phyloP scores from a whole-genome alignment of 257 asterid species.

The Scutellaria barbata region DNA sequence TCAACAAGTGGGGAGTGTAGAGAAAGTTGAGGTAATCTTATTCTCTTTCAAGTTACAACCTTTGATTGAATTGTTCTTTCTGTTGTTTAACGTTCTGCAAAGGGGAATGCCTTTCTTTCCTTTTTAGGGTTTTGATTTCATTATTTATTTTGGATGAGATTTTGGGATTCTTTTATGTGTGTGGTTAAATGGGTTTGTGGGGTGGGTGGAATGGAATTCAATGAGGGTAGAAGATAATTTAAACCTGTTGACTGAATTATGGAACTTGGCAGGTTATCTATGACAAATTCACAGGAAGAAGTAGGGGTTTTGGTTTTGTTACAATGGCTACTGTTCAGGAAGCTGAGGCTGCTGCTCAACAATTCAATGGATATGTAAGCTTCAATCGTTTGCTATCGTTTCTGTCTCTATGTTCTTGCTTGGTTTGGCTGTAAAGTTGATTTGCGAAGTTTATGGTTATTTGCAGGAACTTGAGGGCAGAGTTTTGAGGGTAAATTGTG shows the following conservation, averaged over 20 bases:
- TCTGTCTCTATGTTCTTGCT: background rate
- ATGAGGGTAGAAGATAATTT: background rate
- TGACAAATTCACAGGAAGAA: conserved; percentile 84
- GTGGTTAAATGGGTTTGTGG: no score
- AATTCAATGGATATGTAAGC: conserved; percentile 87
- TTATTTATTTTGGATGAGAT: background rate
- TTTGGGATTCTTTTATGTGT: background rate
- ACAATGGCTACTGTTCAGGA: conserved; percentile 76
- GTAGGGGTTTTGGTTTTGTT: conserved; percentile 94
- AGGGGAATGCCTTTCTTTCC: background rate
- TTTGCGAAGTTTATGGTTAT: conserved; percentile 7
- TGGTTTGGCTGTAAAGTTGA: background rate
- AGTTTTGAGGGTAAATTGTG: conserved; percentile 73
- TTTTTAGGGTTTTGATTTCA: background rate
- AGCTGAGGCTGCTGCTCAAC: conserved; percentile 74
- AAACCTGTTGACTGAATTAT: conserved; percentile 2
- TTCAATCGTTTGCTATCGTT: background rate
- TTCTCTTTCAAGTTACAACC: background rate
- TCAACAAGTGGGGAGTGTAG: conserved; percentile 72
- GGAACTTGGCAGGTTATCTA: conserved; percentile 75
- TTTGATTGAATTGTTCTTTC: background rate
- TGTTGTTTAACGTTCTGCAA: background rate
- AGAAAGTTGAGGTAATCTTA: conserved; percentile 78
- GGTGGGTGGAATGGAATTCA: no score
- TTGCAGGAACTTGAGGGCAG: conserved; percentile 87